Percentiles rank a stretch among this genome's conserved stretches.
These are phyloP conservation scores for Lachnellula hyalina DNA, from an alignment of 2,329 filamentous ascomycete genomes.

Conservation along the genomic window DNA sequence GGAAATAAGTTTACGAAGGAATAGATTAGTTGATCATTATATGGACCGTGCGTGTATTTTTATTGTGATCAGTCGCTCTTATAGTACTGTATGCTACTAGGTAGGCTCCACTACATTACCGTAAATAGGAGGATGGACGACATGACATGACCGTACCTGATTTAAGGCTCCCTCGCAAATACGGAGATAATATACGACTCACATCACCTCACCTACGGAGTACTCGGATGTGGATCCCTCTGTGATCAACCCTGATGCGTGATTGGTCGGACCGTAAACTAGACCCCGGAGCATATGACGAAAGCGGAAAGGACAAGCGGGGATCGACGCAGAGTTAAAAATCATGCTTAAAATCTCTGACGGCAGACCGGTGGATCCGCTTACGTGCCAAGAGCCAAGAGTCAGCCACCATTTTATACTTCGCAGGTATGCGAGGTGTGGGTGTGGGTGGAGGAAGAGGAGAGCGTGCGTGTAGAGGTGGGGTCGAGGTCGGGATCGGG, in stretches of 20 bases:
- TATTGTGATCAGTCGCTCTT: too few species aligned
- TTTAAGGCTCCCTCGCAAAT: not conserved
- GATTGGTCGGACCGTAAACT: too few species aligned
- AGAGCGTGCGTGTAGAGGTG: not conserved
- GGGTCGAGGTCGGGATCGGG: not conserved
- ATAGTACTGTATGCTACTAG: too few species aligned
- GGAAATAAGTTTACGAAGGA: too few species aligned
- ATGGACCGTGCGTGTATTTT: too few species aligned
- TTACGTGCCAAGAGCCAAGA: conserved; percentile 4
- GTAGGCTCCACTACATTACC: too few species aligned
- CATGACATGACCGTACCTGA: too few species aligned
- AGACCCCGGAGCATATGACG: not conserved
- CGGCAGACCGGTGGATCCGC: conserved; percentile 3
- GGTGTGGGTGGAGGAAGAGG: not conserved
- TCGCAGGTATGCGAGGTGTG: not conserved
- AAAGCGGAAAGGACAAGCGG: not conserved
- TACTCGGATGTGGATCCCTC: too few species aligned
- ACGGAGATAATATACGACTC: not conserved
- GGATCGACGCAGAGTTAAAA: conserved; percentile 16
- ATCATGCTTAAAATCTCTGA: conserved; percentile 21
- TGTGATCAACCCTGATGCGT: too few species aligned
- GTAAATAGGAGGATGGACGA: too few species aligned
- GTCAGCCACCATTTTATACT: not conserved
- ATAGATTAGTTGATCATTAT: too few species aligned
- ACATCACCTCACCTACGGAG: too few species aligned